Percentiles rank a stretch among this genome's conserved stretches.
Evolutionary conservation across 2,329 filamentous ascomycete genomes (phyloP).

Genomic region (Microsporum canis): DNA sequence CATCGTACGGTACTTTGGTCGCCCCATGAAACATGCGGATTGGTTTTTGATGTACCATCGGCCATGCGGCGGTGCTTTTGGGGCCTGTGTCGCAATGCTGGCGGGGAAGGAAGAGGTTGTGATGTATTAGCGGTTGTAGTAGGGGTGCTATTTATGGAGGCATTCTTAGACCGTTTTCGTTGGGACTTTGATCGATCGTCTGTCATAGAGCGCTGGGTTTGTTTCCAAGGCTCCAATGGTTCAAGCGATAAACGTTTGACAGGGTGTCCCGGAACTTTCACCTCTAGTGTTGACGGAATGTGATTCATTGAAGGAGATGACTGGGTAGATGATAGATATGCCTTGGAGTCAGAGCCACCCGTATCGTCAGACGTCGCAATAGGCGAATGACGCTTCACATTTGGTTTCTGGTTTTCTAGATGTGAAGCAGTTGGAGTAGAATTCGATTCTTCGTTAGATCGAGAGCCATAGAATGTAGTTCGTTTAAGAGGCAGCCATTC

Average conservation of each 20-base stretch:
- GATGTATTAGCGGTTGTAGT: conserved; percentile 16
- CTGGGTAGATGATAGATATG: background rate
- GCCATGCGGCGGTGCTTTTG: conserved; percentile 23
- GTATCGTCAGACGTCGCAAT: background rate
- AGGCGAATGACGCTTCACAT: background rate
- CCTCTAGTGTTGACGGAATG: conserved; percentile 27
- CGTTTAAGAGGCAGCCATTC: conserved; percentile 34
- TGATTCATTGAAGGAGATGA: conserved; percentile 9
- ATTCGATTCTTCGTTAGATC: background rate
- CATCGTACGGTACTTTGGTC: background rate
- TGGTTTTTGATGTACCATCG: background rate
- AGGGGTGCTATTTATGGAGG: conserved; percentile 24
- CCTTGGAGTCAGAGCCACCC: background rate
- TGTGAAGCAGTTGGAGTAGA: background rate
- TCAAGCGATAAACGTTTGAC: conserved; percentile 31
- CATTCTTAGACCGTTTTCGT: conserved; percentile 23
- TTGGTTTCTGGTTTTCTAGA: background rate
- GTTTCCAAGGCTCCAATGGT: conserved; percentile 29
- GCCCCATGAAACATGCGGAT: background rate
- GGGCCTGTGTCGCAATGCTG: conserved; percentile 30
- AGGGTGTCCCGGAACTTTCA: conserved; percentile 29
- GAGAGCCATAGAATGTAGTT: background rate
- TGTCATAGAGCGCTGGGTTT: conserved; percentile 21
- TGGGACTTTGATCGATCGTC: conserved; percentile 26
- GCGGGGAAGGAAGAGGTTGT: conserved; percentile 27